These are phyloP conservation scores for Acanthamoeba healyi DNA, from an alignment of 208 protist genomes.

Conservation along the genomic window DNA sequence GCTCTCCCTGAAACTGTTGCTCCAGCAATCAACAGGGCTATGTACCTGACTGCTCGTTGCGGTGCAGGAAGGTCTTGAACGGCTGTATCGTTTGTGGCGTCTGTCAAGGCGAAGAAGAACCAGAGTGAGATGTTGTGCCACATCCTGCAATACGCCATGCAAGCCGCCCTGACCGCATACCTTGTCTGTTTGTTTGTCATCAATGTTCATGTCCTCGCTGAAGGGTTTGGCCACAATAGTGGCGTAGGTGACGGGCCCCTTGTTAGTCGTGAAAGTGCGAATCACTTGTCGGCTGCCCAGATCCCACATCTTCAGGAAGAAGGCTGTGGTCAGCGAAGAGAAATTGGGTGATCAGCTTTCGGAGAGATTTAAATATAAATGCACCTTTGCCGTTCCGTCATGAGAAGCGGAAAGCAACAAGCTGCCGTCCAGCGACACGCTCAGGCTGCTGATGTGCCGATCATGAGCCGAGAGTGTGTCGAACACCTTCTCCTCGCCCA, in stretches of 20 bases:
- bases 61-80: slow-evolving; percentile 60
- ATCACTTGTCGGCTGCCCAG: slow-evolving; percentile 59
- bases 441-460: slow-evolving; percentile 56
- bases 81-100: slow-evolving; percentile 56
- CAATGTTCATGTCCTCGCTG: slow-evolving; percentile 3
- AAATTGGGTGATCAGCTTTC: no score
- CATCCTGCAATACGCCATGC: no score
- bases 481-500: slow-evolving; percentile 28
- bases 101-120: neutral
- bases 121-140: no score
- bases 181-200: neutral
- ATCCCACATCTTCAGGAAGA: slow-evolving; percentile 75
- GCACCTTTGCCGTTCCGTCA: slow-evolving; percentile 62
- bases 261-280: slow-evolving; percentile 59
- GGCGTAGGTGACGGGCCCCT: slow-evolving; percentile 27
- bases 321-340: no score
- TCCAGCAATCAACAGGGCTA: no score
- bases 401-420: slow-evolving; percentile 38
- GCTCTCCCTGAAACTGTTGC: no score
- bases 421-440: slow-evolving; percentile 10
- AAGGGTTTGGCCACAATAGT: slow-evolving; percentile 13
- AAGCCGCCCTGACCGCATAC: no score
- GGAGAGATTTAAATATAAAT: neutral
- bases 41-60: slow-evolving; percentile 62
- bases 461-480: slow-evolving; percentile 13